Evolutionary conservation across 257 asterid genomes (phyloP).

Genomic region (Salvia miltiorrhiza): DNA sequence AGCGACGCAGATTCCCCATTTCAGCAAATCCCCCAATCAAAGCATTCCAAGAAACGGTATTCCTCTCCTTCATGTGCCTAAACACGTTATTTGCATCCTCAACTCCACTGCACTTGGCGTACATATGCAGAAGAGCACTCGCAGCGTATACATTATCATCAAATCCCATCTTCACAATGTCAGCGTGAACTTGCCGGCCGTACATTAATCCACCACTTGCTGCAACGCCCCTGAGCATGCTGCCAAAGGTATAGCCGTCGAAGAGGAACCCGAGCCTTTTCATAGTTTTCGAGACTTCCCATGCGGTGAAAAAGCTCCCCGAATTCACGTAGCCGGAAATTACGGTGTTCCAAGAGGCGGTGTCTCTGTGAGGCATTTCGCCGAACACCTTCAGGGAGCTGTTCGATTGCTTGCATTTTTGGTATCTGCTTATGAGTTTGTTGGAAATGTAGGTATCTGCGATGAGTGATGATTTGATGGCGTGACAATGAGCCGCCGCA

Average conservation of each 20-base stretch:
- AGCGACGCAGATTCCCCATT: constrained; percentile 33
- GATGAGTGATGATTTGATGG: constrained; percentile 42
- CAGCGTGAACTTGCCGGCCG: constrained; percentile 71
- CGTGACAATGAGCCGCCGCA: constrained; percentile 50
- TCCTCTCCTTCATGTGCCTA: constrained; percentile 51
- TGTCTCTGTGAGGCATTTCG: constrained; percentile 71
- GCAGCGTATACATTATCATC: constrained; percentile 61
- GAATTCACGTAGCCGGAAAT: constrained; percentile 60
- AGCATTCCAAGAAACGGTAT: constrained; percentile 82
- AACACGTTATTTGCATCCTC: constrained; percentile 62
- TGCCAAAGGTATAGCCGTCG: constrained; percentile 70
- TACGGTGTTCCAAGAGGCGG: constrained; percentile 80
- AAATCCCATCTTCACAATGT: constrained; percentile 61
- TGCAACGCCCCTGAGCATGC: constrained; percentile 74
- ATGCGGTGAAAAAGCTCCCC: constrained; percentile 39
- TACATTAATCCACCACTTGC: constrained; percentile 25
- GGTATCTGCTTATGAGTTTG: constrained; percentile 49
- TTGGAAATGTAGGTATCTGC: constrained; percentile 51
- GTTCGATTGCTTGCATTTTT: constrained; percentile 43
- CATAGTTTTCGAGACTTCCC: constrained; percentile 61
- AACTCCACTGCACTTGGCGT: constrained; percentile 56
- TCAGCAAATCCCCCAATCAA: constrained; percentile 75
- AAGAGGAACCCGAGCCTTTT: constrained; percentile 41
- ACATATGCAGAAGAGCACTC: constrained; percentile 80
- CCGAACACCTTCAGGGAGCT: constrained; percentile 65